Conservation (phyloP, 805 yeast species). For the Lipomyces chichibuensis region DNA sequence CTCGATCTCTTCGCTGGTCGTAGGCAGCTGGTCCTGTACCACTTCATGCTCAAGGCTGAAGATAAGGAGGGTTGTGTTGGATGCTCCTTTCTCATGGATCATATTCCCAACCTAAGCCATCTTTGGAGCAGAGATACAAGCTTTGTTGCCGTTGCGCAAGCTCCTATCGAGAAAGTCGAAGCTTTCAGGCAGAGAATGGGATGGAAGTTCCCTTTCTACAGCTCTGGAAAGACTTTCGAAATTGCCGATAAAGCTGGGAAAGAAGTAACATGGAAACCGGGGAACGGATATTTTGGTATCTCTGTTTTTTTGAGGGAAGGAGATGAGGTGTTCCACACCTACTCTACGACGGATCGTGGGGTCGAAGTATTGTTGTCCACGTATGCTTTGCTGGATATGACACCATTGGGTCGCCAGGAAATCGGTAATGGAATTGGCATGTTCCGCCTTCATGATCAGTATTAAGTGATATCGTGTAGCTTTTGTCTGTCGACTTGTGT, state of each 20-base stretch:
- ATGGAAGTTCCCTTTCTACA: not conserved
- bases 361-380: not conserved
- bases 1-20: not conserved
- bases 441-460: conserved; percentile 2
- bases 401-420: conserved; percentile 3
- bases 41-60: not conserved
- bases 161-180: not conserved
- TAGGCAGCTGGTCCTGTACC: not conserved
- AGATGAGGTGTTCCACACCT: not conserved
- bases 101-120: not conserved
- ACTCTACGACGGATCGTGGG: not conserved
- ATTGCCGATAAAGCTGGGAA: not conserved
- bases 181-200: not conserved
- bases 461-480: not conserved
- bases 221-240: not conserved
- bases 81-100: conserved; percentile 1
- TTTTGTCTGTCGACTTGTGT: not conserved
- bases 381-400: conserved; percentile 4
- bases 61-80: not conserved
- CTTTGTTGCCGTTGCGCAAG: conserved; percentile 1
- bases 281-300: not conserved
- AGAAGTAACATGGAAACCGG: not conserved
- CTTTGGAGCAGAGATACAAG: not conserved
- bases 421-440: not conserved
- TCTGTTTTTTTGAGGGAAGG: not conserved